These are phyloP conservation scores for Haplosporangium sp. DNA, from an alignment of 371 early-diverging fungal genomes.

Conservation along the genomic window DNA sequence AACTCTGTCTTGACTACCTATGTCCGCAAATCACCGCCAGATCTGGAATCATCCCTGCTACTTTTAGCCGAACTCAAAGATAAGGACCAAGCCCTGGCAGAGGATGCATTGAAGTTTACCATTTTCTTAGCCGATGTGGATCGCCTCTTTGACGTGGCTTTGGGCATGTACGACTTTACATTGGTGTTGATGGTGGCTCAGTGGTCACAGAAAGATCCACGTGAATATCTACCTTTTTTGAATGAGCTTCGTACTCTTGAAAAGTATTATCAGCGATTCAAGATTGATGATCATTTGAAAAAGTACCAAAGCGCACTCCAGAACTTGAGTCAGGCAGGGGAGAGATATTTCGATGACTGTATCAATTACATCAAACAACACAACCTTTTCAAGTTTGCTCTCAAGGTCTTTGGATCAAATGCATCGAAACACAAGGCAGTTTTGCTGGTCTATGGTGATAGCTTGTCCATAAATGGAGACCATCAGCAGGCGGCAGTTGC, in stretches of 20 bases:
- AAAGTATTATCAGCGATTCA: slow-evolving; percentile 82
- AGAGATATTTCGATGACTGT: slow-evolving; percentile 75
- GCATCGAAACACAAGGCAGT: slow-evolving; percentile 57
- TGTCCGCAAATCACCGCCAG: slow-evolving; percentile 86
- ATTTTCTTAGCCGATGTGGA: slow-evolving; percentile 93
- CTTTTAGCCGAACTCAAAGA: slow-evolving; percentile 73
- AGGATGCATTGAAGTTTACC: slow-evolving; percentile 90
- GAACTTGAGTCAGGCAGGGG: slow-evolving; percentile 77
- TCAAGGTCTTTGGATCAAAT: slow-evolving; percentile 66
- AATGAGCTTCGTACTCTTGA: slow-evolving; percentile 81
- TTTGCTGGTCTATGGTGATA: slow-evolving; percentile 73
- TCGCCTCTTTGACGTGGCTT: slow-evolving; percentile 88
- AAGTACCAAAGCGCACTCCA: slow-evolving; percentile 76
- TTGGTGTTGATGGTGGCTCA: slow-evolving; percentile 95
- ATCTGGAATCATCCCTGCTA: slow-evolving; percentile 84
- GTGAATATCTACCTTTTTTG: slow-evolving; percentile 94
- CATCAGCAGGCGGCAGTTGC: slow-evolving; percentile 81
- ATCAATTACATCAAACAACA: slow-evolving; percentile 74
- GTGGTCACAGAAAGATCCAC: slow-evolving; percentile 94
- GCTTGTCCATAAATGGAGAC: slow-evolving; percentile 64
- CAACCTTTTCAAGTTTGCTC: slow-evolving; percentile 71
- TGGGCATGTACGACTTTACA: slow-evolving; percentile 94
- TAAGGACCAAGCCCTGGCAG: slow-evolving; percentile 71
- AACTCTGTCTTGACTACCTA: slow-evolving; percentile 89
- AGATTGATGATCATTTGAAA: slow-evolving; percentile 89